Evolutionary conservation across 345 rosid genomes (phyloP).

Genomic region (Ceriops decandra): DNA sequence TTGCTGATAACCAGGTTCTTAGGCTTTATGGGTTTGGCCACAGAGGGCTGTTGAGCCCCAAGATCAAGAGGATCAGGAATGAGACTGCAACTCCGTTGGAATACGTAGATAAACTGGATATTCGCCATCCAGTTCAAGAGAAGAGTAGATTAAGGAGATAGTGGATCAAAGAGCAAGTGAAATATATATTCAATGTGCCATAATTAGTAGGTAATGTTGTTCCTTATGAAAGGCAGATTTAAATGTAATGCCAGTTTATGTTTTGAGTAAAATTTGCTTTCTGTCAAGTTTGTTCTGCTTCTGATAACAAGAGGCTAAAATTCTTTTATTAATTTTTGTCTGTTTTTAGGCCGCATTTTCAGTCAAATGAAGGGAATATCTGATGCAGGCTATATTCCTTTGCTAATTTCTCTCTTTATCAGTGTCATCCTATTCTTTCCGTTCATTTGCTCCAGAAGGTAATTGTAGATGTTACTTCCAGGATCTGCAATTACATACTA

Average conservation of each 20-base stretch:
- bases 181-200: conserved; percentile 29
- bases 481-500: neutral
- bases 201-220: conserved; percentile 43
- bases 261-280: conserved; percentile 27
- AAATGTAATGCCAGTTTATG: conserved; percentile 24
- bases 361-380: conserved; percentile 27
- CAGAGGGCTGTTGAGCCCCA: conserved; percentile 87
- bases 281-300: conserved; percentile 24
- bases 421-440: neutral
- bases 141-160: conserved; percentile 12
- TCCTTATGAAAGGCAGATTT: conserved; percentile 27
- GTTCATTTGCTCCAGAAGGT: neutral
- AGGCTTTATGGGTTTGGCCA: conserved; percentile 83
- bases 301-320: conserved; percentile 27
- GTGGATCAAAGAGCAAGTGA: conserved; percentile 34
- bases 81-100: conserved; percentile 70
- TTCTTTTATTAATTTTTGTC: conserved; percentile 37
- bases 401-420: neutral
- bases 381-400: neutral
- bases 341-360: conserved; percentile 16
- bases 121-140: conserved; percentile 42
- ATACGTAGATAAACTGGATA: conserved; percentile 71
- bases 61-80: conserved; percentile 84
- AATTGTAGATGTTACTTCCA: no score
- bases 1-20: conserved; percentile 92